Conservation (phyloP, 164 flowering plant genomes). For the Litsea cubeba region DNA sequence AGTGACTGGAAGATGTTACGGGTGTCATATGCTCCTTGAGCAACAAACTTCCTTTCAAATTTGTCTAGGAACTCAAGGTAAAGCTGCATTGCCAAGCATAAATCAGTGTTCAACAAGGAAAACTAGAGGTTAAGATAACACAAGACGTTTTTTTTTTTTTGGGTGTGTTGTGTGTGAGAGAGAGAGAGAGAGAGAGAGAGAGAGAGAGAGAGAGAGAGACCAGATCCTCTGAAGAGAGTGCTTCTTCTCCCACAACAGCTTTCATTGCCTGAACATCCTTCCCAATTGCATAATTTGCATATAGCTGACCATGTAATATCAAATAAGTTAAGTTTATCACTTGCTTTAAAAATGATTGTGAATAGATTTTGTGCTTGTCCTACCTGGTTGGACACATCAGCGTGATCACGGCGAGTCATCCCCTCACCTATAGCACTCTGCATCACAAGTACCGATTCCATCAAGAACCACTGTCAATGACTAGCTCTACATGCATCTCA, state of each 20-base stretch:
- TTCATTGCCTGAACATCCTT: conserved; percentile 99
- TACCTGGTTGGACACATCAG: conserved; percentile 99
- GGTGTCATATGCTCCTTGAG: conserved; percentile 97
- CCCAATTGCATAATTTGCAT: conserved; percentile 99
- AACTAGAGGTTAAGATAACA: not conserved
- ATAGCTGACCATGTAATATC: conserved; percentile 40
- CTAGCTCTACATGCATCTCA: not conserved
- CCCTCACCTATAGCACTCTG: conserved; percentile 99
- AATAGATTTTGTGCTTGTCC: not conserved
- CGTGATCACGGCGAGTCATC: conserved; percentile 92
- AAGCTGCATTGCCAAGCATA: conserved; percentile 50
- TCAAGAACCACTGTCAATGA: not conserved
- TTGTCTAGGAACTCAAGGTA: conserved; percentile 93
- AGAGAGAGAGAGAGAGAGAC: conserved; percentile 33
- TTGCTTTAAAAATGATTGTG: not conserved
- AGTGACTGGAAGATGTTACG: conserved; percentile 94
- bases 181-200: not conserved
- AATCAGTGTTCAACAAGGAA: not conserved
- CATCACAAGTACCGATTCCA: not conserved
- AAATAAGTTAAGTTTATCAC: not conserved
- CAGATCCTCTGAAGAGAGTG: conserved; percentile 97
- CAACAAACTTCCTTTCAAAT: conserved; percentile 89
- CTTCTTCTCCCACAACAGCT: conserved; percentile 99
- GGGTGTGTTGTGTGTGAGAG: not conserved
- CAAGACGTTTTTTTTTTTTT: too few species aligned